A percentile compares a stretch with the other conserved stretches of the same genome.
Conservation (phyloP, 2,329 filamentous ascomycete genomes). For the Phoma herbarum region DNA sequence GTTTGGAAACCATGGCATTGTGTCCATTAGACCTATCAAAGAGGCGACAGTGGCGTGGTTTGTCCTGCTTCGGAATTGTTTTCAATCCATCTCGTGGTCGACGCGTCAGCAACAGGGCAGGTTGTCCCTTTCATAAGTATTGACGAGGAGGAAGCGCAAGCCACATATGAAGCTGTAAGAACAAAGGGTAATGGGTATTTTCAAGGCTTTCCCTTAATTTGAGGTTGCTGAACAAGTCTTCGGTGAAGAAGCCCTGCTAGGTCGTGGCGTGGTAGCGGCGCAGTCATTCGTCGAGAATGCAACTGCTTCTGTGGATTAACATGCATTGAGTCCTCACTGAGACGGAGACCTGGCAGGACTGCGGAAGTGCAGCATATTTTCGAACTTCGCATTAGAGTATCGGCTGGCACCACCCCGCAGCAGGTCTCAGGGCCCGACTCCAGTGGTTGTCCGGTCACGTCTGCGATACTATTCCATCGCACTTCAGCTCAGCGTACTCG, state of each 20-base stretch:
- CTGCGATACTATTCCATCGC: neutral
- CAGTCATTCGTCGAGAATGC: neutral
- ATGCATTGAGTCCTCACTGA: too few relatives aligned
- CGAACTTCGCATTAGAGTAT: too few relatives aligned
- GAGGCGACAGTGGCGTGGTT: constrained; percentile 60
- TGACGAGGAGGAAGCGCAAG: neutral
- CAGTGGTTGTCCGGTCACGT: too few relatives aligned
- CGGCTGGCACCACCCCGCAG: too few relatives aligned
- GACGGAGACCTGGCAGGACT: too few relatives aligned
- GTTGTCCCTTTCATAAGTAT: neutral
- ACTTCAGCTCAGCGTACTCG: neutral
- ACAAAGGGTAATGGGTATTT: neutral
- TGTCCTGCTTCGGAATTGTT: constrained; percentile 57
- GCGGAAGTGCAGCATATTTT: neutral
- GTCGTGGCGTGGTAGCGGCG: neutral
- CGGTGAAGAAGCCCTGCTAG: neutral
- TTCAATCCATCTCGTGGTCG: constrained; percentile 53
- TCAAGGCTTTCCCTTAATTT: neutral
- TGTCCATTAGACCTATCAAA: neutral
- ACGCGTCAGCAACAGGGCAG: constrained; percentile 7
- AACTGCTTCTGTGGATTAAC: neutral
- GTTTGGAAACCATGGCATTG: neutral
- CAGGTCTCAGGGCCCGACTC: too few relatives aligned
- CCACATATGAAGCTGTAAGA: neutral
- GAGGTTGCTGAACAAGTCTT: neutral